Evolutionary conservation across 2,329 filamentous ascomycete genomes (phyloP).

Genomic region (Furcasterigmium sp.): DNA sequence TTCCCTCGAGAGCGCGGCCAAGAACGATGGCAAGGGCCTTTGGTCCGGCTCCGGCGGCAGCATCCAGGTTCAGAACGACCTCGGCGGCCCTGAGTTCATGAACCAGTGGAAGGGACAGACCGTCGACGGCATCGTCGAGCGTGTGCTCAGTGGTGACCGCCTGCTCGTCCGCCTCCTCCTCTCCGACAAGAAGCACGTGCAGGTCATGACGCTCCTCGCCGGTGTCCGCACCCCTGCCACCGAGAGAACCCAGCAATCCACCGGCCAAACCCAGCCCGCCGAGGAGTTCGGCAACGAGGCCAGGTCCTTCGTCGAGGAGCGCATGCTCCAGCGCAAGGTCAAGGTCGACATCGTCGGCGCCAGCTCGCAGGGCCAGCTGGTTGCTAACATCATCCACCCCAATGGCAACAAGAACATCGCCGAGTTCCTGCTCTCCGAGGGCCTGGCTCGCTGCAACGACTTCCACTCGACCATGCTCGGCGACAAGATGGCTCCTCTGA

Average conservation of each 20-base stretch:
- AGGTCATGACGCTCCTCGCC: conserved; percentile 84
- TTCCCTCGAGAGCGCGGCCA: conserved; percentile 71
- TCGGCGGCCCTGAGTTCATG: conserved; percentile 73
- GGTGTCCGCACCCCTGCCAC: conserved; percentile 88
- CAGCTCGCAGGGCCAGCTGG: conserved; percentile 86
- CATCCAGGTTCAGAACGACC: conserved; percentile 77
- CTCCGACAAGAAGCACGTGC: conserved; percentile 76
- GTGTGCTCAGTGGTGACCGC: conserved; percentile 86
- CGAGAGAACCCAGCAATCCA: conserved; percentile 72
- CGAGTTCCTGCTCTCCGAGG: conserved; percentile 82
- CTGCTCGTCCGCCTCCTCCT: conserved; percentile 78
- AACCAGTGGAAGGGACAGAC: conserved; percentile 81
- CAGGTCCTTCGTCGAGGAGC: conserved; percentile 77
- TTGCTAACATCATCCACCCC: conserved; percentile 82
- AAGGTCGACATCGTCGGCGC: conserved; percentile 79
- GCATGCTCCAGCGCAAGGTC: conserved; percentile 81
- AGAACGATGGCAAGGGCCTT: conserved; percentile 71
- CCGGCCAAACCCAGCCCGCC: conserved; percentile 74
- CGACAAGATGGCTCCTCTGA: conserved; percentile 76
- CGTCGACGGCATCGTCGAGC: conserved; percentile 82
- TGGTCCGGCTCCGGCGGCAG: conserved; percentile 64
- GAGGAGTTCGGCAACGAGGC: conserved; percentile 91
- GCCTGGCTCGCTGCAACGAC: conserved; percentile 88
- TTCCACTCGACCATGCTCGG: conserved; percentile 93
- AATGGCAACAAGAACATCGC: conserved; percentile 74